phyloP scores from a whole-genome alignment of 2,329 filamentous ascomycete genomes.

The Niveomyces coronatus region DNA sequence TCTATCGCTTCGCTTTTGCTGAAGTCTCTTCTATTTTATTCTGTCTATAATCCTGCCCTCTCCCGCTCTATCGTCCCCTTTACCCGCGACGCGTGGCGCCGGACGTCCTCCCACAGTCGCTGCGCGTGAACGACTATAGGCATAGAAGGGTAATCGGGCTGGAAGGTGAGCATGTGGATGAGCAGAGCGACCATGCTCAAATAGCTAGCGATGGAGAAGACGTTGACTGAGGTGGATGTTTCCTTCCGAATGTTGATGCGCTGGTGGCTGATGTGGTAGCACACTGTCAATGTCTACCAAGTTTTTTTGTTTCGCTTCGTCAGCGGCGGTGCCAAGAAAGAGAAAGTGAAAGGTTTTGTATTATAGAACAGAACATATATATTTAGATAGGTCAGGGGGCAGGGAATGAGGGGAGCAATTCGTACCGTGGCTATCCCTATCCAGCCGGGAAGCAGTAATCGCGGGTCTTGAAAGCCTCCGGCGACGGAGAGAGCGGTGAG shows the following conservation, averaged over 20 bases:
- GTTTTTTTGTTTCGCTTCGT: neutral
- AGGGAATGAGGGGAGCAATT: constrained; percentile 10
- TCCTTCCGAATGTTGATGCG: constrained; percentile 73
- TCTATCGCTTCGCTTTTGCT: too few species aligned
- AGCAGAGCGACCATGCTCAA: constrained; percentile 63
- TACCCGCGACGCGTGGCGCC: constrained; percentile 18
- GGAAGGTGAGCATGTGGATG: constrained; percentile 53
- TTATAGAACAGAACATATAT: too few species aligned
- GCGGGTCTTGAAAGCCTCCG: constrained; percentile 59
- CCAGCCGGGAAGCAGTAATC: constrained; percentile 66
- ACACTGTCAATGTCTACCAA: constrained; percentile 54
- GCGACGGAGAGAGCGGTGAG: constrained; percentile 61
- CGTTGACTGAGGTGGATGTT: constrained; percentile 65
- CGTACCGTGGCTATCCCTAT: constrained; percentile 64
- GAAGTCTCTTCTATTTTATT: neutral
- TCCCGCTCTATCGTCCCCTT: constrained; percentile 23
- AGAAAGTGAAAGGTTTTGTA: too few species aligned
- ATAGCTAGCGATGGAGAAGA: constrained; percentile 68
- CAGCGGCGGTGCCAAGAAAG: too few species aligned
- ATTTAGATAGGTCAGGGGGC: too few species aligned
- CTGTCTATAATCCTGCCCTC: constrained; percentile 20
- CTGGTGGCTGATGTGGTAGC: constrained; percentile 68
- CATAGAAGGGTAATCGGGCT: constrained; percentile 50
- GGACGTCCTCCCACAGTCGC: constrained; percentile 25
- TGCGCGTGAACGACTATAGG: constrained; percentile 39